Percentiles rank a stretch among this genome's conserved stretches.
Evolutionary conservation across 2,329 filamentous ascomycete genomes (phyloP).

Genomic region (Ophiostoma populinum): DNA sequence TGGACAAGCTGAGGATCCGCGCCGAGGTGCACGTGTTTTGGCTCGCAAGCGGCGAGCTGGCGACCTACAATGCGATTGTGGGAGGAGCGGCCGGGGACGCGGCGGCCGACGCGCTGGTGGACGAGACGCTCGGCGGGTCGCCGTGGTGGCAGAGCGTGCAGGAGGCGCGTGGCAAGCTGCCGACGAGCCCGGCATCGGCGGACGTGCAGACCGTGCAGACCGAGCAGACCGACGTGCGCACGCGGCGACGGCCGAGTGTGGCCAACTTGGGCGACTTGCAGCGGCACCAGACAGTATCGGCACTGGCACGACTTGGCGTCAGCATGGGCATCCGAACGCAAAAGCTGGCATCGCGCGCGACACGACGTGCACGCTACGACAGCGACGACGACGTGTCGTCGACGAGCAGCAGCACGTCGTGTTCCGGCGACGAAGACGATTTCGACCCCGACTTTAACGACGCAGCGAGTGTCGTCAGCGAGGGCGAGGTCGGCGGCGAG

Average conservation of each 20-base stretch:
- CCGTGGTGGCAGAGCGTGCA: slow-evolving; percentile 73
- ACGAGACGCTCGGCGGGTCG: slow-evolving; percentile 49
- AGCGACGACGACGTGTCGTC: slow-evolving; percentile 14
- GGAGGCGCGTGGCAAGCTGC: slow-evolving; percentile 24
- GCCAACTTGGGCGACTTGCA: slow-evolving; percentile 45
- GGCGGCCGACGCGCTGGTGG: slow-evolving; percentile 41
- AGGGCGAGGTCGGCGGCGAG: slow-evolving; percentile 22
- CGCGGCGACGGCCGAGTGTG: slow-evolving; percentile 27
- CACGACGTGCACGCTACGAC: slow-evolving; percentile 20
- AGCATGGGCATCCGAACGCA: slow-evolving; percentile 63
- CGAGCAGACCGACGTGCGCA: too few relatives aligned
- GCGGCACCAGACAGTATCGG: slow-evolving; percentile 36
- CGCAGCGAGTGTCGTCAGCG: slow-evolving; percentile 22
- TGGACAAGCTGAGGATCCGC: slow-evolving; percentile 69
- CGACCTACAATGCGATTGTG: slow-evolving; percentile 61
- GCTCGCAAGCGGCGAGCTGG: slow-evolving; percentile 55
- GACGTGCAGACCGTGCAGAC: too few relatives aligned
- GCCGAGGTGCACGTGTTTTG: slow-evolving; percentile 68
- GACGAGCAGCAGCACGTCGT: too few relatives aligned
- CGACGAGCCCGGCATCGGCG: too few relatives aligned
- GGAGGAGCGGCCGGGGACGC: slow-evolving; percentile 43
- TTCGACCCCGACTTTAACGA: slow-evolving; percentile 21
- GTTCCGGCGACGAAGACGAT: slow-evolving; percentile 10
- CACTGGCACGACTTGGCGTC: slow-evolving; percentile 39
- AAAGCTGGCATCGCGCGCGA: slow-evolving; percentile 43